Evolutionary conservation across 192 early-diverging fungal species (phyloP).

Genomic region (Martensiomyces pterosporus): DNA sequence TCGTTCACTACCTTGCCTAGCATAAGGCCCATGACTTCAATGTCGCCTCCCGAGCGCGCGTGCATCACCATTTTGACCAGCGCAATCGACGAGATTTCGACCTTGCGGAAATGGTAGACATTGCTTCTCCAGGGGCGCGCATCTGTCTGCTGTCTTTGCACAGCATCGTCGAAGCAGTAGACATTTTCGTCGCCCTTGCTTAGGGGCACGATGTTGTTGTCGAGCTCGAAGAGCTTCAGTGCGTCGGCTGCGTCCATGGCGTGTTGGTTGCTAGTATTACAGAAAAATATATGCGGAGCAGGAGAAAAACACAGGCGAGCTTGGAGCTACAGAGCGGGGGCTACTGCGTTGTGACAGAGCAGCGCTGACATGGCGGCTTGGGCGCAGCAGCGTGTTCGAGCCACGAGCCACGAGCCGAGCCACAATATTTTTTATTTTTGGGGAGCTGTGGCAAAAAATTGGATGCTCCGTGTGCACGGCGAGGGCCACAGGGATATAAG

Average conservation of each 20-base stretch:
- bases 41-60: slow-evolving; percentile 91
- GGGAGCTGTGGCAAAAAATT: background rate
- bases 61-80: slow-evolving; percentile 99
- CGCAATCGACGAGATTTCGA: slow-evolving; percentile 91
- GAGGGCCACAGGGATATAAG: too few relatives aligned
- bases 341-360: too few relatives aligned
- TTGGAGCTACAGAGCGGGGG: too few relatives aligned
- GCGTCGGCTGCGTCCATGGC: slow-evolving; percentile 20
- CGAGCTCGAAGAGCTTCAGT: slow-evolving; percentile 43
- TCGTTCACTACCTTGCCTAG: slow-evolving; percentile 87
- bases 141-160: slow-evolving; percentile 58
- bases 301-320: too few relatives aligned
- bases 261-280: too few relatives aligned
- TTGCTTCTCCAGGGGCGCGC: slow-evolving; percentile 81
- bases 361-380: too few relatives aligned
- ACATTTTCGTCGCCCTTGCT: slow-evolving; percentile 67
- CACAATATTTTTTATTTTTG: slow-evolving; percentile 4
- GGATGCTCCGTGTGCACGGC: too few relatives aligned
- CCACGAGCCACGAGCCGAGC: background rate
- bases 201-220: slow-evolving; percentile 75
- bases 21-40: slow-evolving; percentile 98
- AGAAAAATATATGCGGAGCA: too few relatives aligned
- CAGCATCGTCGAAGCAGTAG: slow-evolving; percentile 73
- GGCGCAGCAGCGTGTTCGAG: too few relatives aligned
- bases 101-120: slow-evolving; percentile 59